Conservation (phyloP, 2,329 filamentous ascomycete genomes). For the Epichloe gansuensis region DNA sequence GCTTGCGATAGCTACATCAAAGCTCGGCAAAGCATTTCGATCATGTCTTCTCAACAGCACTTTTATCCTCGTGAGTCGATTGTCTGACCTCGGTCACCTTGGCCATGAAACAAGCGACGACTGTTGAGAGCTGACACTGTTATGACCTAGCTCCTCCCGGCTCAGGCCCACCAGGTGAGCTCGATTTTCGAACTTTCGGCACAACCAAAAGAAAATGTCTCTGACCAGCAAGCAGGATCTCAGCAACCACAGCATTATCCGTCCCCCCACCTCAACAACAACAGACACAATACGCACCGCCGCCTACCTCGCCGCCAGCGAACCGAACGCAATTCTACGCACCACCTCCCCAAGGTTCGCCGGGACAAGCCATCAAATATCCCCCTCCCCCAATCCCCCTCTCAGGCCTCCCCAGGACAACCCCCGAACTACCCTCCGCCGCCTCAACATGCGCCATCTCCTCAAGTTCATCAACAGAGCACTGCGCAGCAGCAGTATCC, state of each 20-base stretch:
- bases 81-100: neutral
- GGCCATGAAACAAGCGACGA: neutral
- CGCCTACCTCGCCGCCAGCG: conserved; percentile 35
- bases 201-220: neutral
- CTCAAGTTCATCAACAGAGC: conserved; percentile 6
- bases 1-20: neutral
- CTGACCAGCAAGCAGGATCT: conserved; percentile 6
- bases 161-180: conserved; percentile 15
- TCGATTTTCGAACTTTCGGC: neutral
- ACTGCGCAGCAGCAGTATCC: conserved; percentile 12
- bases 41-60: conserved; percentile 29
- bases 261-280: conserved; percentile 13
- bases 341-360: conserved; percentile 14
- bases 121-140: neutral
- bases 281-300: conserved; percentile 32
- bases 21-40: neutral
- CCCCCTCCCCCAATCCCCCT: conserved; percentile 16
- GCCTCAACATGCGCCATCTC: conserved; percentile 13
- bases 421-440: conserved; percentile 18
- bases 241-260: conserved; percentile 11
- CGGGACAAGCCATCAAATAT: conserved; percentile 11
- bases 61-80: conserved; percentile 35
- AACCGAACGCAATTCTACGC: conserved; percentile 34
- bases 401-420: conserved; percentile 6
- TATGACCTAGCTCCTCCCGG: conserved; percentile 8